Evolutionary conservation across 495 filamentous ascomycete species (phyloP), one percentile per base, ranked within the genome.

Genomic region (Astrothelium subdiscretum): DNA sequence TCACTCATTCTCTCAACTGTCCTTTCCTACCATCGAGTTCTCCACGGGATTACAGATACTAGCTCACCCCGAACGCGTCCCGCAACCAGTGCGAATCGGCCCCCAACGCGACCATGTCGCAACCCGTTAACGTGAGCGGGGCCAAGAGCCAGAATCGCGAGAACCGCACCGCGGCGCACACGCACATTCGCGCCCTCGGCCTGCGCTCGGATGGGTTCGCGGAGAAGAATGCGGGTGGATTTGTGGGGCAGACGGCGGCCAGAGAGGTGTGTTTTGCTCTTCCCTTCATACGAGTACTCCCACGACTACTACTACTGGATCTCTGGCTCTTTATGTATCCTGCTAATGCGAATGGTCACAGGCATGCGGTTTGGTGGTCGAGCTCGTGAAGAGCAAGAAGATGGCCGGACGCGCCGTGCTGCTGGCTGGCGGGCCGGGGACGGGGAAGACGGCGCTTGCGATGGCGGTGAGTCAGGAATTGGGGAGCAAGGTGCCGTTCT

Each of bases 401-500:
- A 97, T 98, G 94, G 87, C 92, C 22, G 94, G 94, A 57, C 82
- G 94, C 60, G 94, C 92, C 51, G 91, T 98, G 22, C 76, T 98
- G 59, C 84, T 98, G 29, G 92, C 92, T 54, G 94, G 94, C 68
- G 81, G 91, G 69, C 92, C 92, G 15, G 94, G 92, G 60, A 97
- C 94, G 5, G 94, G 94, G 72, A 98, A 98, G 80, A 98, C 94
- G 18, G 94, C 94, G 18, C 84, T 97, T 60, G 94, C 94, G 26
- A 81, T 97, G 57, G 92, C 92, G 51, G 90, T 98, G 66, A 90
- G 87, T 68, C 92, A 96, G 72, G 92, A 97, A 72, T 83, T 98
- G 61, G 94, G 94, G 67, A 94, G 91, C 13, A 96, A 96, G 76
- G 95, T 98, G 59, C 94, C 94, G 4, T 98, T 98, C 72, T 95